These are phyloP conservation scores for Chlamydomonas applanata DNA, from an alignment of 139 green algal genomes.

Conservation along the genomic window DNA sequence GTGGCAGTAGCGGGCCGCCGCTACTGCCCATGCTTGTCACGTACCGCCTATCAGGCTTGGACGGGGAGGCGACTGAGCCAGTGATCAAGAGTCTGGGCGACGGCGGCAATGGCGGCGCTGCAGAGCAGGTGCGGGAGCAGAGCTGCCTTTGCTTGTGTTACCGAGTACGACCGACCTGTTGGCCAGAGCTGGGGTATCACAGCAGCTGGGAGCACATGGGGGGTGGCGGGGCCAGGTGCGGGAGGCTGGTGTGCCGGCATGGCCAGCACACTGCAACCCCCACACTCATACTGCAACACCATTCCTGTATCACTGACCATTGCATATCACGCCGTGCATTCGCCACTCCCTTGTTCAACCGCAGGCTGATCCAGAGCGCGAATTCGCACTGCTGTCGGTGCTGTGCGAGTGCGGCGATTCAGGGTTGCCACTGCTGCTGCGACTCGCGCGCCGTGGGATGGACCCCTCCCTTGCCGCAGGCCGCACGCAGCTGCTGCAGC, in stretches of 20 bases:
- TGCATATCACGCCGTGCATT: no score
- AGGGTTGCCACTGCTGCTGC: conserved; percentile 41
- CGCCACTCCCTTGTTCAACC: not conserved
- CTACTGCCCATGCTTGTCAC: conserved; percentile 55
- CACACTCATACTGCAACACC: not conserved
- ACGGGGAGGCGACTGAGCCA: conserved; percentile 69
- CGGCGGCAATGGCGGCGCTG: conserved; percentile 6
- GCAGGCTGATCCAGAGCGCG: conserved; percentile 38
- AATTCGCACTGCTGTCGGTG: conserved; percentile 37
- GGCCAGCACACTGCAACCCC: not conserved
- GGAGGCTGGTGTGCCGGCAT: no score
- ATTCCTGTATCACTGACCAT: no score
- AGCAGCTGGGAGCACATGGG: no score
- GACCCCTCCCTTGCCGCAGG: not conserved
- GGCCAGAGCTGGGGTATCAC: no score
- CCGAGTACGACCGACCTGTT: no score
- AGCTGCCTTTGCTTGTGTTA: no score
- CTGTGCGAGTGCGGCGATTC: conserved; percentile 27
- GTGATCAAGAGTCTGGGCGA: conserved; percentile 52
- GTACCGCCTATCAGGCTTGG: conserved; percentile 60
- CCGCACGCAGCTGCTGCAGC: conserved; percentile 19
- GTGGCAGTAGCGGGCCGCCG: not conserved
- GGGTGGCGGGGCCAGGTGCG: no score
- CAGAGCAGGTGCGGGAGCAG: no score
- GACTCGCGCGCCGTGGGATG: conserved; percentile 21